phyloP scores from a whole-genome alignment of 805 yeast species.

The Yarrowia sp. region DNA sequence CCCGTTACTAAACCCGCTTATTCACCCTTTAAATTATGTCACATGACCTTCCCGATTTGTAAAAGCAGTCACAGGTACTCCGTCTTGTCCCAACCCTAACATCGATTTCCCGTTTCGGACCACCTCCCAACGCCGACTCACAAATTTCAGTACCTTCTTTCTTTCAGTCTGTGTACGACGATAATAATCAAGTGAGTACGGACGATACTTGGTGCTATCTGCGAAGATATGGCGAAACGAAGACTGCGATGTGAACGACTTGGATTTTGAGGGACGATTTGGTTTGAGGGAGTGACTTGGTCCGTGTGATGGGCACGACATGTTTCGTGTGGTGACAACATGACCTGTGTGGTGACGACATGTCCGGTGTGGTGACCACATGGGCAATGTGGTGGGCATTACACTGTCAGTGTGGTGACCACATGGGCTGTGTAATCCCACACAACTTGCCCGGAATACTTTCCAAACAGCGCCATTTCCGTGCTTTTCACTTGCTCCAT shows the following conservation, averaged over 20 bases:
- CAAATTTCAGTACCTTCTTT: conserved; percentile 25
- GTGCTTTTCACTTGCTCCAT: too few relatives aligned
- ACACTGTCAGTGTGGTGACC: not conserved
- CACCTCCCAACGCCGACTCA: conserved; percentile 23
- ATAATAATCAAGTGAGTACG: conserved; percentile 20
- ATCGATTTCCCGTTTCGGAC: not conserved
- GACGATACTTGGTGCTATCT: not conserved
- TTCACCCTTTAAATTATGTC: not conserved
- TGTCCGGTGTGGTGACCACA: not conserved
- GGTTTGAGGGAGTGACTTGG: not conserved
- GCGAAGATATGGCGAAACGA: not conserved
- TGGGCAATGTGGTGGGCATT: not conserved
- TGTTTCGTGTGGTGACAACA: not conserved
- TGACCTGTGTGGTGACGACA: not conserved
- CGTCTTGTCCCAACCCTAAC: not conserved
- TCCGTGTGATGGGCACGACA: not conserved
- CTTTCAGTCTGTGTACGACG: conserved; percentile 23
- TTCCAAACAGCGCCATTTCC: too few relatives aligned
- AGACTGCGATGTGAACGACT: not conserved
- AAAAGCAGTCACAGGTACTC: conserved; percentile 22
- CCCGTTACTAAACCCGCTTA: too few relatives aligned
- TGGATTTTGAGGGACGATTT: not conserved
- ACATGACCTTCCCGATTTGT: not conserved
- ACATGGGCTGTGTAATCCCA: too few relatives aligned
- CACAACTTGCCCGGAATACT: too few relatives aligned